Conservation (phyloP, 805 yeast genomes). For the Nakazawaea wickerhamii region DNA sequence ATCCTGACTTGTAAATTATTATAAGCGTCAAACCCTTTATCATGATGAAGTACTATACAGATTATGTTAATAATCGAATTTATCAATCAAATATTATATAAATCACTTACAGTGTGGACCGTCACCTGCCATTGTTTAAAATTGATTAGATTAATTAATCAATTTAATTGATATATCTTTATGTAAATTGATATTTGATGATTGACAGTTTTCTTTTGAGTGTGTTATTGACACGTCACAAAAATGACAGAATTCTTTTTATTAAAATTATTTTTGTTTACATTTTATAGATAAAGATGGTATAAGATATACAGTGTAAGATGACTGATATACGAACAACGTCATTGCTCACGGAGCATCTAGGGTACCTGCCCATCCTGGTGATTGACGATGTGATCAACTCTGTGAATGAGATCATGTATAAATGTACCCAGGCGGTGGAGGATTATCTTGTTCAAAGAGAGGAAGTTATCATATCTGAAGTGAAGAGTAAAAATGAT, state of each 20-base stretch:
- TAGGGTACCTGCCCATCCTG: constrained; percentile 79
- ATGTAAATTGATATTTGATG: no score
- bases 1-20: constrained; percentile 1
- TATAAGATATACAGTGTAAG: not conserved
- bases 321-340: constrained; percentile 33
- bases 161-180: no score
- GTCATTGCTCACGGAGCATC: constrained; percentile 72
- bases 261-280: no score
- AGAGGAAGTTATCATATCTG: constrained; percentile 22
- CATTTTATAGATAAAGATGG: not conserved
- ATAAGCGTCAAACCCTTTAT: constrained; percentile 10
- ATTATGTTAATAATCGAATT: no score
- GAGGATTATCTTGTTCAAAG: constrained; percentile 52
- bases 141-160: no score
- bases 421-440: constrained; percentile 74
- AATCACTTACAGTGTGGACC: constrained; percentile 13
- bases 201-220: no score
- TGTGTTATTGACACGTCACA: no score
- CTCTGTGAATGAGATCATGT: constrained; percentile 78
- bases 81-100: no score
- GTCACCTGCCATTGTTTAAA: constrained; percentile 7
- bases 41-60: constrained; percentile 8
- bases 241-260: no score
- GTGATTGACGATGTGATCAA: constrained; percentile 84
- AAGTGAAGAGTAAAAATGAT: constrained; percentile 1